phyloP scores from a whole-genome alignment of 208 protist species.

The Angomonas ambiguus region DNA sequence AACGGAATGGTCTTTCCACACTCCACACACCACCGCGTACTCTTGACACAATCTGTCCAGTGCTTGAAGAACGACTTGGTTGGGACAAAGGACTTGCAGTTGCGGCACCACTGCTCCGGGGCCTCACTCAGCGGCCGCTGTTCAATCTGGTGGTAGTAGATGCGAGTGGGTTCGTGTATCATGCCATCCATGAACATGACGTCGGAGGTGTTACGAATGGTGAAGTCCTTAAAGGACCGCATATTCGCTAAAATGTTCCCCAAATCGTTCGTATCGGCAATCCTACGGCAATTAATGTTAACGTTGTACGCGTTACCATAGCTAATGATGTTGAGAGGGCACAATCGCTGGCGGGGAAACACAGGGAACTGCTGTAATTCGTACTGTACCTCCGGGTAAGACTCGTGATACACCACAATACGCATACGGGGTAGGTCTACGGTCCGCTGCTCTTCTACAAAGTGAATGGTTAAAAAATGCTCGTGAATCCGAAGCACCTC shows the following conservation, averaged over 20 bases:
- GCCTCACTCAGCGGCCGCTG: constrained; percentile 34
- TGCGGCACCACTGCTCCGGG: constrained; percentile 85
- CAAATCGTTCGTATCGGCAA: constrained; percentile 88
- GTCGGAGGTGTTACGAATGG: constrained; percentile 61
- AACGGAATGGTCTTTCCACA: constrained; percentile 77
- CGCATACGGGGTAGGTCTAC: constrained; percentile 76
- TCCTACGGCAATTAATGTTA: constrained; percentile 67
- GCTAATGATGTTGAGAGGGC: constrained; percentile 48
- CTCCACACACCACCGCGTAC: constrained; percentile 82
- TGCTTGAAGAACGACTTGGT: constrained; percentile 63
- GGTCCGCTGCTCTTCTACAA: constrained; percentile 65
- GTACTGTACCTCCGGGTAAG: constrained; percentile 72
- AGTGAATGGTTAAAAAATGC: constrained; percentile 77
- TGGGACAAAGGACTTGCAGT: constrained; percentile 84
- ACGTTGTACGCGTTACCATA: constrained; percentile 56
- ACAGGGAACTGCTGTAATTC: constrained; percentile 83
- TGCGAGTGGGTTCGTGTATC: constrained; percentile 87
- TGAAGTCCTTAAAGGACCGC: constrained; percentile 79
- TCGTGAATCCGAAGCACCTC: constrained; percentile 74
- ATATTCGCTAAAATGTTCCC: constrained; percentile 82
- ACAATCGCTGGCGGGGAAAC: constrained; percentile 67
- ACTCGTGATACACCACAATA: constrained; percentile 57
- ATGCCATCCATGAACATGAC: constrained; percentile 75
- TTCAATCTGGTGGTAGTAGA: constrained; percentile 78
- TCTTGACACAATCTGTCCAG: constrained; percentile 65